A percentile compares a stretch with the other conserved stretches of the same genome.
phyloP scores from a whole-genome alignment of 176 grass and related monocot species.

The Luzula sylvatica region DNA sequence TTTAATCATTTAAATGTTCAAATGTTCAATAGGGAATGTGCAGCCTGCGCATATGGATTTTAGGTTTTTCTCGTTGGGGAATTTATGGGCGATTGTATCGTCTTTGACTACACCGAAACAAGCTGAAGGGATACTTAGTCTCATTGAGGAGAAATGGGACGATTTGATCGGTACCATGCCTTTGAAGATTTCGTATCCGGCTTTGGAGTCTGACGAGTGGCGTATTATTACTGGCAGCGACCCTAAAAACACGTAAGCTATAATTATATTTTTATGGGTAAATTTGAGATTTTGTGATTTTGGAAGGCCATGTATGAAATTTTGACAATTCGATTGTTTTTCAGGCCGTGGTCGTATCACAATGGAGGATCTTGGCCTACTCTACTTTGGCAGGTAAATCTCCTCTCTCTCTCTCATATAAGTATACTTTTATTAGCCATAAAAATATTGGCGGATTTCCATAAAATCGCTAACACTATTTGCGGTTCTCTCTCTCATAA shows the following conservation, averaged over 20 bases:
- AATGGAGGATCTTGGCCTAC: constrained; percentile 99
- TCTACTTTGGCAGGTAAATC: constrained; percentile 81
- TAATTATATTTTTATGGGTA: no score
- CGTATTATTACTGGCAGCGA: constrained; percentile 38
- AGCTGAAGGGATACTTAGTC: constrained; percentile 35
- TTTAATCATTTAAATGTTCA: background rate
- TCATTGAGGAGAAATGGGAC: constrained; percentile 40
- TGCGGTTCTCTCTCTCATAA: background rate
- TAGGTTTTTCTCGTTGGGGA: constrained; percentile 39
- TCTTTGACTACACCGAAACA: constrained; percentile 31
- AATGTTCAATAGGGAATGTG: constrained; percentile 26
- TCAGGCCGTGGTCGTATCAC: constrained; percentile 98
- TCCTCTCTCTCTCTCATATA: background rate
- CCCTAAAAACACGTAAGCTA: constrained; percentile 41
- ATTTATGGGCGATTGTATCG: constrained; percentile 35
- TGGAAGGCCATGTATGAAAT: no score
- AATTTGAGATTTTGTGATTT: no score
- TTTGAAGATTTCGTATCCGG: constrained; percentile 37
- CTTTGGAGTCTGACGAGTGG: constrained; percentile 39
- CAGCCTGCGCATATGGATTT: constrained; percentile 49
- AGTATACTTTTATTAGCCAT: background rate
- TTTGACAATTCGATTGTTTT: constrained; percentile 3
- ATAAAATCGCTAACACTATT: constrained; percentile 6
- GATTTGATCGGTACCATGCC: constrained; percentile 39
- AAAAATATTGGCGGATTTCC: no score